A percentile compares a stretch with the other conserved stretches of the same genome.
These are phyloP conservation scores for Cladosporium sp. DNA, from an alignment of 2,329 filamentous ascomycete genomes.

Conservation along the genomic window DNA sequence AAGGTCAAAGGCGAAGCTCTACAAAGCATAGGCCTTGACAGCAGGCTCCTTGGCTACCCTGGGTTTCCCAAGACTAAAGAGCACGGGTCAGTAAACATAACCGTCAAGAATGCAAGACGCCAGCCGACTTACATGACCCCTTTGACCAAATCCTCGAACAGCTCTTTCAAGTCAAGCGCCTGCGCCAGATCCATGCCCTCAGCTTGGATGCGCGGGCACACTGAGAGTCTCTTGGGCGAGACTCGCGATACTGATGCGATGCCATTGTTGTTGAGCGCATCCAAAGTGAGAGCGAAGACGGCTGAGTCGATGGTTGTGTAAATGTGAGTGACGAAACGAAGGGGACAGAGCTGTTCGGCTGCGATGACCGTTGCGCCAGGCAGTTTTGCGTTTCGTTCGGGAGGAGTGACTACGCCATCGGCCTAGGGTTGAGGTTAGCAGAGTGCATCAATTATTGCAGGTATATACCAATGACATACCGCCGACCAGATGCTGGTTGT, in stretches of 20 bases:
- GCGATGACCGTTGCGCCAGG: conserved; percentile 29
- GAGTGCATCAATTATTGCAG: not conserved
- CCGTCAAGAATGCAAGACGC: not conserved
- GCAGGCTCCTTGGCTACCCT: conserved; percentile 7
- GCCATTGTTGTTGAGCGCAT: conserved; percentile 32
- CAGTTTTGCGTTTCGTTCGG: conserved; percentile 30
- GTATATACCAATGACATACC: conserved; percentile 15
- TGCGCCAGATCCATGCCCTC: not conserved
- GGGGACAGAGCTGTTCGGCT: conserved; percentile 31
- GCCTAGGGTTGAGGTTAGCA: conserved; percentile 15
- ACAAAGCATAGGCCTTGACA: conserved; percentile 13
- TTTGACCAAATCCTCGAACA: conserved; percentile 2
- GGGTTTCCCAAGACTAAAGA: not conserved
- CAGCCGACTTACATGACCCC: conserved; percentile 14
- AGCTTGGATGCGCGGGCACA: conserved; percentile 27
- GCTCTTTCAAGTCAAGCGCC: not conserved
- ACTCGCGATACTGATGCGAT: conserved; percentile 27
- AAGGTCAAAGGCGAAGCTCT: not conserved
- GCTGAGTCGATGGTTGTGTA: conserved; percentile 32
- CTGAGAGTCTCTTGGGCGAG: conserved; percentile 13
- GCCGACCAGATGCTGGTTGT: conserved; percentile 33
- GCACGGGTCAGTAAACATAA: not conserved
- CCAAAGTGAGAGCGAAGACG: conserved; percentile 32
- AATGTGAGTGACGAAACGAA: conserved; percentile 27
- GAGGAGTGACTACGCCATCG: conserved; percentile 32